Conservation (phyloP, 2,329 filamentous ascomycete genomes). For the Ciborinia camelliae region DNA sequence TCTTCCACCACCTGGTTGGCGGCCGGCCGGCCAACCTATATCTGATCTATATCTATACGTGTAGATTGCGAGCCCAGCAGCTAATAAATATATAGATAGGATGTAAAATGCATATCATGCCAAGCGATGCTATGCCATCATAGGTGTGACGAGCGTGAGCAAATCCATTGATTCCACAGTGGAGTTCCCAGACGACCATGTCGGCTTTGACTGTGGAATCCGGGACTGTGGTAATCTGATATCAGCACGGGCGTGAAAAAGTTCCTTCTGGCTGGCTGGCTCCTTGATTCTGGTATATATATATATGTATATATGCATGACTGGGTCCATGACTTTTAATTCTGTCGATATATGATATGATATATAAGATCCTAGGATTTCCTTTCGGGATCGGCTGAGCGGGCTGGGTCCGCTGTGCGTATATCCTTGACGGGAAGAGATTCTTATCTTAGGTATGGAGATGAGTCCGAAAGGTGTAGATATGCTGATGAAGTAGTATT, state of each 20-base stretch:
- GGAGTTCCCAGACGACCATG: background rate
- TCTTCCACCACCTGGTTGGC: too few species aligned
- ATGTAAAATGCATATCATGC: too few species aligned
- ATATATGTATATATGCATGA: constrained; percentile 20
- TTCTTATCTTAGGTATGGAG: too few species aligned
- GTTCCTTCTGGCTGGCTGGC: background rate
- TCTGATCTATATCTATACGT: too few species aligned
- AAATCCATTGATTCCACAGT: background rate
- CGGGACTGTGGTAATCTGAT: background rate
- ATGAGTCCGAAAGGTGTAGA: background rate
- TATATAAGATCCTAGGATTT: background rate
- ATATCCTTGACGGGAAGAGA: background rate
- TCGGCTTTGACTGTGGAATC: constrained; percentile 7
- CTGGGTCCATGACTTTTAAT: constrained; percentile 18
- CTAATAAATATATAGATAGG: too few species aligned
- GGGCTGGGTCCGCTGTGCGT: constrained; percentile 15
- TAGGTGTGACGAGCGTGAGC: too few species aligned
- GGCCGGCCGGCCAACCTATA: too few species aligned
- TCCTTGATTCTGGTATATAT: background rate
- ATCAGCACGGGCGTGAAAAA: background rate
- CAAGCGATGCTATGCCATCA: too few species aligned
- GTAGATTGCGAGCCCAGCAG: too few species aligned
- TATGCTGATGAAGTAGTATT: constrained; percentile 4
- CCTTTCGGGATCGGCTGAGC: constrained; percentile 6
- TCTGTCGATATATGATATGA: constrained; percentile 15